Base-by-base conservation (phyloP, 148 eudicot genomes). In the Amaranthus palmeri region DNA sequence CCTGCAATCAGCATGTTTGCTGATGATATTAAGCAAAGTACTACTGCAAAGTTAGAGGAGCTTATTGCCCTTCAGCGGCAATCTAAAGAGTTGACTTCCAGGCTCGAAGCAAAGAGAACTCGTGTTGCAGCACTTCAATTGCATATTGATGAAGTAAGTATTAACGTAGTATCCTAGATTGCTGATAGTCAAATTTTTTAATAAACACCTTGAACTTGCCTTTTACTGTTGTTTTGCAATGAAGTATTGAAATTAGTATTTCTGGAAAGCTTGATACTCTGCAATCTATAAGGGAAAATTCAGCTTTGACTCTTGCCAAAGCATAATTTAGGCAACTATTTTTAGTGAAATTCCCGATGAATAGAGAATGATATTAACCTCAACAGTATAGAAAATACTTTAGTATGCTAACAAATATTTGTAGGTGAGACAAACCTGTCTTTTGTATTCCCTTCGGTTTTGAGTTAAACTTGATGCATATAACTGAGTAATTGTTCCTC, bases 1-100 rank as follows among this genome's bases (percentile, higher is more conserved):
- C 96, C 96, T 71, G 85, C 83, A 72, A 86, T 92, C 64, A 69
- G 74, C 43, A 75, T 87, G 7, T 88, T 79, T 64, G 84, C 81
- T 58, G 91, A 93, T 17, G 91, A 86, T 49, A 70, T 85, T 46
- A 88, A 91, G 86, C 81, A 76, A 78, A 78, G 77, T 65, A 85
- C 86, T 50, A 81, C 85, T 77, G 82, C 54, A 44, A 91, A 89
- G 75, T 78, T 85, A 69, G 97, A 95, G 76, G 96, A 88, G 81
- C 71, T 81, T 75, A 81, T 91, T 40, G 77, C 88, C 70, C 93
- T 95, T 83, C 91, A 86, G 85, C 82, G 88, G 81, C 85, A 79
- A 41, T 80, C 85, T 14, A 81, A 81, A 74, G 96, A 95, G 76
- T 81, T 76, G 80, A 78, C 74, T 70, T 65, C 80, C 13, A 91